Evolutionary conservation across 495 filamentous ascomycete genomes (phyloP), one percentile per base, ranked within the genome.

Genomic region (Penicillium soppii): DNA sequence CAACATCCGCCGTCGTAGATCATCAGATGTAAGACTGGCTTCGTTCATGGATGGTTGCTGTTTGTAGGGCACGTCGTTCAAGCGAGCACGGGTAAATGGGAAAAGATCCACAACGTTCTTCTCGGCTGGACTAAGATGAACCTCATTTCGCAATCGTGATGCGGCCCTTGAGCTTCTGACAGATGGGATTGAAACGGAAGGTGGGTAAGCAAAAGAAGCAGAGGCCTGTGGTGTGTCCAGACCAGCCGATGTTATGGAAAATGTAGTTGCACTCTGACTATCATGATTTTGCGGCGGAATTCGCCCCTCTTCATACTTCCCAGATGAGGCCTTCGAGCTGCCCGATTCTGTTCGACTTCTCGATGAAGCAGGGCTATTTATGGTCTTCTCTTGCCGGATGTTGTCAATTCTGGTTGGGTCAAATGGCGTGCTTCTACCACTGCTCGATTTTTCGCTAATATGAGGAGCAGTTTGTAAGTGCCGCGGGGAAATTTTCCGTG

Each of bases 1-100:
- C 16, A 98, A 75, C 95, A 97, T 97, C 70, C 96, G 89, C 30
- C 80, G 82, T 41, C 92, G 85, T 32, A 96, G 80, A 57, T 94
- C 87, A 63, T 97, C 88, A 21, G 92, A 84, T 2, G 87, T 92
- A 22, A 94, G 65, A 33, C 80, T 76, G 5, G 72, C 61, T 50
- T 87, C 79, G 51, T 89, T 86, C 23, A 82, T 59, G 13, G 78
- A 75, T 16, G 80, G 75, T 2, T 85, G 79, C 35, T 84, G 77
- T 59, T 85, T 83, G 65, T 90, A 95, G 1, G 87, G 84, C 29
- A 95, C 84, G 45, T 94, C 91, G 44, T 81, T 87, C 3, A 97
- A 73, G 20, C 90, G 82, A 39, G 85, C 71, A 63, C 90, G 76
- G 64, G 87, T 81, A 73, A 88, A 79, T 4, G 84, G 78, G 53